A percentile compares a stretch with the other conserved stretches of the same genome.
Evolutionary conservation across 1,139 yeast genomes (phyloP).

Genomic region (Magnusiomyces paraingens): DNA sequence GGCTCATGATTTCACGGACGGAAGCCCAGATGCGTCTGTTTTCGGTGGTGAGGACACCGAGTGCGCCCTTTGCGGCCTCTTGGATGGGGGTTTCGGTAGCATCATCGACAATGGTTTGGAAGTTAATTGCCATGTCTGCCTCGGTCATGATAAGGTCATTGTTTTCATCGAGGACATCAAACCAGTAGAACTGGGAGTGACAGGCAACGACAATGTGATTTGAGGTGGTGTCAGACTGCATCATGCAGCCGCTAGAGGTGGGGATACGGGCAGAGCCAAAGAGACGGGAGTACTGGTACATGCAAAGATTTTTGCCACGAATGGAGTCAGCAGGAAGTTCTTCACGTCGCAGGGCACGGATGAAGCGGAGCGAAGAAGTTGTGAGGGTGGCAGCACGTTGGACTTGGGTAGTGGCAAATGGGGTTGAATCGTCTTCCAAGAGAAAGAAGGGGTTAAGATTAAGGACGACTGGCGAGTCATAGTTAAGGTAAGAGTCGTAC

Average conservation of each 20-base stretch:
- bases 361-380: conserved; percentile 67
- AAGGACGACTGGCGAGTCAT: conserved; percentile 79
- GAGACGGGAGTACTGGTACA: conserved; percentile 82
- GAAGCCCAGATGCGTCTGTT: conserved; percentile 81
- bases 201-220: conserved; percentile 80
- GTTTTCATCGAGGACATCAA: conserved; percentile 72
- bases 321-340: conserved; percentile 69
- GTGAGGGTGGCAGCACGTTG: conserved; percentile 80
- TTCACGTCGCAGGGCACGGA: conserved; percentile 68
- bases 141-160: conserved; percentile 66
- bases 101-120: conserved; percentile 69
- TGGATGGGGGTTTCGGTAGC: conserved; percentile 52
- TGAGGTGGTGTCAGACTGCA: conserved; percentile 71
- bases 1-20: conserved; percentile 46
- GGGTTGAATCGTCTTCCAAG: conserved; percentile 86
- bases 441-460: conserved; percentile 83
- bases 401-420: conserved; percentile 62
- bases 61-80: conserved; percentile 73
- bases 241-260: conserved; percentile 68
- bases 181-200: conserved; percentile 89
- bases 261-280: conserved; percentile 88
- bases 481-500: conserved; percentile 82
- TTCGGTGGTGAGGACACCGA: conserved; percentile 86
- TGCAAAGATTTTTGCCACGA: conserved; percentile 63
- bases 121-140: conserved; percentile 67